Evolutionary conservation across 495 filamentous ascomycete genomes (phyloP).

Genomic region (Penicillium herquei): DNA sequence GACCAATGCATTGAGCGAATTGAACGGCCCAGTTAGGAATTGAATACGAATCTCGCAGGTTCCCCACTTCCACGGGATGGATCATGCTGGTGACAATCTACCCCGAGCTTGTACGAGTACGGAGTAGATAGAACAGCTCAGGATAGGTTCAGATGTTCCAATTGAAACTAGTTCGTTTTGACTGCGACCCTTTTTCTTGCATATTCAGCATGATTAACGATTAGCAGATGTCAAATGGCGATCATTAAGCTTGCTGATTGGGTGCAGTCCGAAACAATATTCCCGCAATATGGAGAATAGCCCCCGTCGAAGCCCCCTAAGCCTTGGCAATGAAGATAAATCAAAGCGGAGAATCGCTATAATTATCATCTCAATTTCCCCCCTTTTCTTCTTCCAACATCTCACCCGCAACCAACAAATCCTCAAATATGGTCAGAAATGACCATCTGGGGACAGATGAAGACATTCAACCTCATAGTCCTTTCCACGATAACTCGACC

Average conservation of each 20-base stretch:
- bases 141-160: too few species aligned
- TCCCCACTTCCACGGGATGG: background rate
- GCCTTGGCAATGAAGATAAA: background rate
- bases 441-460: background rate
- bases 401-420: background rate
- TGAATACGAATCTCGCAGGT: background rate
- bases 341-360: background rate
- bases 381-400: background rate
- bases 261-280: background rate
- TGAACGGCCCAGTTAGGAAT: background rate
- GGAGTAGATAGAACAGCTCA: background rate
- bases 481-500: background rate
- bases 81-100: background rate
- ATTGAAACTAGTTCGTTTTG: too few species aligned
- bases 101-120: background rate
- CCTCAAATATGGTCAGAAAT: conserved; percentile 4
- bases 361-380: background rate
- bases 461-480: background rate
- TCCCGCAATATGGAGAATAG: background rate
- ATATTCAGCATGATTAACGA: too few species aligned
- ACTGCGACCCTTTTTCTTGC: too few species aligned
- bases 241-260: background rate
- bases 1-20: background rate
- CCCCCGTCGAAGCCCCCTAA: background rate
- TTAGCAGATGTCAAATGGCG: too few species aligned